phyloP scores from a whole-genome alignment of 257 asterid species.

The Gentiana straminea region DNA sequence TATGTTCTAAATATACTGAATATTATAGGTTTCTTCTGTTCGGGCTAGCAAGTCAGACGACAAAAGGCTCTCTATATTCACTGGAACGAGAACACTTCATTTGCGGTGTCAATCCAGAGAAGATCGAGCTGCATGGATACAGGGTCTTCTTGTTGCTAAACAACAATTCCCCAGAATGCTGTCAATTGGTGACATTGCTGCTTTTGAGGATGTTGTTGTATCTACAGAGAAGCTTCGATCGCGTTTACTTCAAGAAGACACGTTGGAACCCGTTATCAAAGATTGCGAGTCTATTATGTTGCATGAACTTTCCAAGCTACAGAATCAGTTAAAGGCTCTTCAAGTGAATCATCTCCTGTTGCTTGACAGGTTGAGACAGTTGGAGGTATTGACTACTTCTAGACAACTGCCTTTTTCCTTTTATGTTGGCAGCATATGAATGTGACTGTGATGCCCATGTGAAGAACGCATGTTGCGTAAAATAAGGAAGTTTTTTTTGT shows the following conservation, averaged over 20 bases:
- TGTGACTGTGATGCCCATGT: no score
- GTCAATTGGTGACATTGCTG: conserved; percentile 71
- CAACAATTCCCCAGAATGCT: conserved; percentile 83
- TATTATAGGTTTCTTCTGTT: conserved; percentile 83
- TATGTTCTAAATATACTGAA: background rate
- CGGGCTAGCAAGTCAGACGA: conserved; percentile 97
- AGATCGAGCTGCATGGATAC: conserved; percentile 88
- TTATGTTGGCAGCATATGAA: no score
- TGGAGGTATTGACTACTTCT: conserved; percentile 46
- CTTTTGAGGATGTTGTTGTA: conserved; percentile 74
- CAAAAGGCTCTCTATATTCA: conserved; percentile 89
- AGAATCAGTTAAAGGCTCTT: conserved; percentile 66
- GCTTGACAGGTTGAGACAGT: conserved; percentile 78
- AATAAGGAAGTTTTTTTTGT: no score
- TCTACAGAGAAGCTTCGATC: conserved; percentile 72
- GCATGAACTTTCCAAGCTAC: conserved; percentile 70
- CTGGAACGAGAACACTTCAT: conserved; percentile 95
- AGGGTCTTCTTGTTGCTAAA: conserved; percentile 82
- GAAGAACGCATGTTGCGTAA: no score
- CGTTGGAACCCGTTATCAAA: conserved; percentile 53
- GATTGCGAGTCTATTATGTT: conserved; percentile 86
- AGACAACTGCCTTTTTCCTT: no score
- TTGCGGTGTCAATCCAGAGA: conserved; percentile 87
- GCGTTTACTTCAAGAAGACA: conserved; percentile 64
- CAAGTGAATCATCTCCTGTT: conserved; percentile 79